phyloP scores from a whole-genome alignment of 176 grass and related monocot species.

The Elymus sibiricus region DNA sequence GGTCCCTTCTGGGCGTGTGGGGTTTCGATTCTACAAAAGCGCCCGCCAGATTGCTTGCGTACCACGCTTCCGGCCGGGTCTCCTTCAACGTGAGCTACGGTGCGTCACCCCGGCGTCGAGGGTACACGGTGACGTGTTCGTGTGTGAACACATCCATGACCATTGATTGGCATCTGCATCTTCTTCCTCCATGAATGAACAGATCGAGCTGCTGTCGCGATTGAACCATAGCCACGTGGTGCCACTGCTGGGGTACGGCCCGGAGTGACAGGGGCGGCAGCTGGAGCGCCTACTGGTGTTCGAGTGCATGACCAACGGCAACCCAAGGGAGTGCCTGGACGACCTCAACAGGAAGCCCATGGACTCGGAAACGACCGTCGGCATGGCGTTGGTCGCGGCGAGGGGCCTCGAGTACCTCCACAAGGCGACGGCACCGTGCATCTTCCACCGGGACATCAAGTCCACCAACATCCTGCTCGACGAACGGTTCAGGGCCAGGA shows the following conservation, averaged over 20 bases:
- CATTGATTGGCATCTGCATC: not conserved
- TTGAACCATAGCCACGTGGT: constrained; percentile 93
- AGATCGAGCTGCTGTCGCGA: constrained; percentile 92
- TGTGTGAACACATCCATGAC: too few species aligned
- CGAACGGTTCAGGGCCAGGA: constrained; percentile 64
- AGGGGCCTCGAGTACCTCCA: constrained; percentile 94
- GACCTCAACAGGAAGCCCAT: constrained; percentile 65
- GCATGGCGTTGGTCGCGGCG: constrained; percentile 62
- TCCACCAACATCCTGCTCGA: constrained; percentile 94
- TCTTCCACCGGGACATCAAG: constrained; percentile 96
- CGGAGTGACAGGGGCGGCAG: constrained; percentile 66
- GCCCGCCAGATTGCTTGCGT: too few species aligned
- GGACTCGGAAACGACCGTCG: constrained; percentile 73
- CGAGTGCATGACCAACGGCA: constrained; percentile 82
- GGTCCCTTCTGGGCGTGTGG: too few species aligned
- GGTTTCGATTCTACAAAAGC: too few species aligned
- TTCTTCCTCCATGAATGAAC: not conserved
- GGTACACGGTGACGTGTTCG: too few species aligned
- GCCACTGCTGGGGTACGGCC: constrained; percentile 80
- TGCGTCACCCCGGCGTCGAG: too few species aligned
- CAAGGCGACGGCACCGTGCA: constrained; percentile 80
- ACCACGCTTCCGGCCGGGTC: too few species aligned
- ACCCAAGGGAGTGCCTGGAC: constrained; percentile 84
- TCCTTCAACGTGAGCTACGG: too few species aligned
- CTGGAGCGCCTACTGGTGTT: constrained; percentile 79